Base-by-base conservation (phyloP, 257 asterid genomes). In the Capsicum chinense region DNA sequence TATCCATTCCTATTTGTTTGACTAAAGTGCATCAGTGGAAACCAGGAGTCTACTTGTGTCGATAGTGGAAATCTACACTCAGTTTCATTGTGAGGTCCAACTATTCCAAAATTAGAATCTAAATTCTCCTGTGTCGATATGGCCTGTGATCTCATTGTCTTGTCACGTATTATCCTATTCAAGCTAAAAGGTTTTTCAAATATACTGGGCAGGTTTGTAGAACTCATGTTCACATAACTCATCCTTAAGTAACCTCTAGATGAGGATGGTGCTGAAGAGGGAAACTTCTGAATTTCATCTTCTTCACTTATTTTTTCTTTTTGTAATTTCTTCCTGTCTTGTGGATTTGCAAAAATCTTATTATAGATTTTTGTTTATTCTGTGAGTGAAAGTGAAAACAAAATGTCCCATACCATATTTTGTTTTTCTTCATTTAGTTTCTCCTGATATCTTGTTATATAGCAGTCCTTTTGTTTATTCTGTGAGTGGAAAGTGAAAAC, bases 1-100 rank as follows among this genome's bases (percentile, higher is more conserved):
- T 74, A 21, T 50, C 19, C 80, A 12, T 73, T 44, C n/a, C 60
- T 48, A 21, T 73, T 73, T 48, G 80, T 48, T 73, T 48, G 42
- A 47, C 60, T 19, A 19, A 2, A 33, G 59, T 71, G 57, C 1
- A 71, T 47, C 79, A 9, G 58, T 4, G 5, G 79, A 71, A 10
- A 44, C 79, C 1, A 71, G 47, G 58, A 17, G 58, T 71, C 35
- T 21, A 8, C 79, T 44, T 70, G 10, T 19, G 39, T 74, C 60
- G 3, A 2, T 74, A 19, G 62, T 50, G 80, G 62, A 60, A 74
- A 50, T 74, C 80, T 50, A 19, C 60, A 19, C 19, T 6, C 13
- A 50, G 44, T 19, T 50, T 50, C 44, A 19, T 19, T 50, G 0
- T 74, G 62, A 74, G 50, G 39, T 74, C 39, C 80, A 74, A 1